Percentiles rank a stretch among this genome's conserved stretches.
These are phyloP conservation scores for Nothophaeocryptopus gaeumannii DNA, from an alignment of 2,329 filamentous ascomycete genomes.

Conservation along the genomic window DNA sequence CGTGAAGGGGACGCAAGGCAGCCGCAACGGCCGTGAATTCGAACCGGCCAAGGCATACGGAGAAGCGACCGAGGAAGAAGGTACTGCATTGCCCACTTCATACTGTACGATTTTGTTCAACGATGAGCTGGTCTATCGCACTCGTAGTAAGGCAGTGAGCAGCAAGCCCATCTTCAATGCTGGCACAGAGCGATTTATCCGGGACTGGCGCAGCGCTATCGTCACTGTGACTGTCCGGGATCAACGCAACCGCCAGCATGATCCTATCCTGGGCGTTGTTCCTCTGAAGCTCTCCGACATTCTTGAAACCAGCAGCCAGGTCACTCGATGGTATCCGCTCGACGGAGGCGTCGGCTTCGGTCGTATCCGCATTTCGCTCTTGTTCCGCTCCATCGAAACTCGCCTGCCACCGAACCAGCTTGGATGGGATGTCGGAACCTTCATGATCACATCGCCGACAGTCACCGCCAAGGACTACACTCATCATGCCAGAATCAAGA, in stretches of 20 bases:
- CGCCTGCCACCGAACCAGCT: slow-evolving; percentile 79
- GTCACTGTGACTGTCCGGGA: slow-evolving; percentile 87
- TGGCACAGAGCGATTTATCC: slow-evolving; percentile 86
- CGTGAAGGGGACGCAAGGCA: slow-evolving; percentile 78
- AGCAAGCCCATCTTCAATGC: slow-evolving; percentile 97
- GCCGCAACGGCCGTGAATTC: slow-evolving; percentile 78
- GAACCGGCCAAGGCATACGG: slow-evolving; percentile 83
- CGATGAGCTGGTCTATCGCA: slow-evolving; percentile 87
- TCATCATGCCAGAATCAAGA: slow-evolving; percentile 64
- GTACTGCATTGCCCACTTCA: slow-evolving; percentile 75
- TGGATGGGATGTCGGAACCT: slow-evolving; percentile 93
- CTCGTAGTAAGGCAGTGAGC: slow-evolving; percentile 88
- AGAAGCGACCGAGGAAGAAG: slow-evolving; percentile 80
- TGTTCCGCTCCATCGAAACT: slow-evolving; percentile 88
- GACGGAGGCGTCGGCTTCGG: slow-evolving; percentile 91
- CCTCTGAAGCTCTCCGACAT: slow-evolving; percentile 84
- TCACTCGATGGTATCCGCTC: slow-evolving; percentile 91
- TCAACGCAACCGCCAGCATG: slow-evolving; percentile 83
- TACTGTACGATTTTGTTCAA: slow-evolving; percentile 93
- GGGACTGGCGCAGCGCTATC: slow-evolving; percentile 87
- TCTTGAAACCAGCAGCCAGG: slow-evolving; percentile 81
- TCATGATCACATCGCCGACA: slow-evolving; percentile 74
- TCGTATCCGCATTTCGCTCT: slow-evolving; percentile 78
- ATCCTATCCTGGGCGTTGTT: slow-evolving; percentile 89
- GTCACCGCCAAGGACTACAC: slow-evolving; percentile 65